Evolutionary conservation across 2,329 filamentous ascomycete species (phyloP), one percentile per base, ranked within the genome.

Genomic region (Pseudogymnoascus sp.): DNA sequence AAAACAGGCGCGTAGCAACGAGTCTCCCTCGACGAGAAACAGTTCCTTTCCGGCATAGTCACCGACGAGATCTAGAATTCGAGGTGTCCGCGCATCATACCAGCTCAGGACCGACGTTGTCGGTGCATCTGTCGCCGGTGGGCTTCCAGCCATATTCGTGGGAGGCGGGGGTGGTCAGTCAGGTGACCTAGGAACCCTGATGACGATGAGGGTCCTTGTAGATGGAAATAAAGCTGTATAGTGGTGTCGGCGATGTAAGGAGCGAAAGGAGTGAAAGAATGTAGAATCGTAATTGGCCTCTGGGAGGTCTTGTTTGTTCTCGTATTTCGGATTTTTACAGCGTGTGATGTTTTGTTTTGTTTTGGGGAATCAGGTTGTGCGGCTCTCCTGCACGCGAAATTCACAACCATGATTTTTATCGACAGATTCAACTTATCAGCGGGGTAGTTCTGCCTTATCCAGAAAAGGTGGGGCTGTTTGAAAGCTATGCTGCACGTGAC

Each of bases 21-120:
- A 87, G 68, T 92, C 88, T 31, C 88, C 88, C 66, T 92, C 87
- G 31, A 92, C 81, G 21, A 88, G 76, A 70, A 91, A 92, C 10
- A 87, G 78, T 70, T 91, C 88, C 64, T 83, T 84, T 21, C 89
- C 88, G 3, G 87, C 87, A 73, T 89, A 92, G 70, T 92, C 89
- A 41, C 89, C 87, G 3, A 91, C 83, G 2, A 92, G 80, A 67
- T 90, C 86, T 29, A 89, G 78, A 59, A 74, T 74, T 61, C 78
- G 74, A 6, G 78, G 76, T 11, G 72, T 67, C 3, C 78, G 72
- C 11, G 68, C 69, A 63, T 74, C 75, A 69, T 81, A 82, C 73
- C 75, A 73, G 19, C 62, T 66, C 39, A 67, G 43, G 60, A 70
- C 66, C 60, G 65, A 62, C 59, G 49, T 55, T 35, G 49, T 55